phyloP scores from a whole-genome alignment of 768 basidiomycete genomes.

The Suillus decipiens region DNA sequence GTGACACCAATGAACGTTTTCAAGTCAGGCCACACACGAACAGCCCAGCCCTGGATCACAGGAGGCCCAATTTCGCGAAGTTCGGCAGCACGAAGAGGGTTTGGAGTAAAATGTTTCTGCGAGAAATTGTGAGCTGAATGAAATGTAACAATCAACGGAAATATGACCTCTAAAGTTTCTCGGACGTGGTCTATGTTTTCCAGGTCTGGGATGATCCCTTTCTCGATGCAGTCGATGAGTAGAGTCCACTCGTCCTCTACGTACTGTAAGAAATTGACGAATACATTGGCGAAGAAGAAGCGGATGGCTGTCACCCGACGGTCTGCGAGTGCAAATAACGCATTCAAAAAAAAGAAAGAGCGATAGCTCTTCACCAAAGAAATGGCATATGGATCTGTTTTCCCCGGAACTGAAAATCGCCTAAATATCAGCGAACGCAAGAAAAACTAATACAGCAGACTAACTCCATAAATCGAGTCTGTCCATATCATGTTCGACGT shows the following conservation, averaged over 20 bases:
- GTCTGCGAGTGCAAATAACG: conserved; percentile 12
- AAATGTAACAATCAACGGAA: neutral
- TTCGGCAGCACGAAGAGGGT: conserved; percentile 13
- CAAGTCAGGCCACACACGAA: conserved; percentile 12
- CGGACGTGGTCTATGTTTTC: conserved; percentile 6
- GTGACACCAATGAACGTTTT: neutral
- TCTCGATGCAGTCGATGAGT: conserved; percentile 8
- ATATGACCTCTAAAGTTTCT: conserved; percentile 4
- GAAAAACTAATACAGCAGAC: neutral
- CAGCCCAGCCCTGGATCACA: conserved; percentile 1
- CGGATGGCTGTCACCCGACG: conserved; percentile 2
- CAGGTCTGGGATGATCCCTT: conserved; percentile 10
- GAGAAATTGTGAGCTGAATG: neutral
- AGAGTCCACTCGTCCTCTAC: conserved; percentile 14
- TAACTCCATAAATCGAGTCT: neutral
- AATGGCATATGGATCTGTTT: conserved; percentile 20
- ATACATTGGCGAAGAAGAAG: neutral
- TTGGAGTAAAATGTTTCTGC: conserved; percentile 13
- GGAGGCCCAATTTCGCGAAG: conserved; percentile 9
- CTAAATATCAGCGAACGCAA: neutral
- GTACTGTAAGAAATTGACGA: conserved; percentile 9
- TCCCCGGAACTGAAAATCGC: conserved; percentile 13
- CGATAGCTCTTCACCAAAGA: conserved; percentile 19
- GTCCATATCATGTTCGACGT: neutral
- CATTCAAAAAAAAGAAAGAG: conserved; percentile 13